Conservation (phyloP, 768 basidiomycete species). For the Suillus subaureus region DNA sequence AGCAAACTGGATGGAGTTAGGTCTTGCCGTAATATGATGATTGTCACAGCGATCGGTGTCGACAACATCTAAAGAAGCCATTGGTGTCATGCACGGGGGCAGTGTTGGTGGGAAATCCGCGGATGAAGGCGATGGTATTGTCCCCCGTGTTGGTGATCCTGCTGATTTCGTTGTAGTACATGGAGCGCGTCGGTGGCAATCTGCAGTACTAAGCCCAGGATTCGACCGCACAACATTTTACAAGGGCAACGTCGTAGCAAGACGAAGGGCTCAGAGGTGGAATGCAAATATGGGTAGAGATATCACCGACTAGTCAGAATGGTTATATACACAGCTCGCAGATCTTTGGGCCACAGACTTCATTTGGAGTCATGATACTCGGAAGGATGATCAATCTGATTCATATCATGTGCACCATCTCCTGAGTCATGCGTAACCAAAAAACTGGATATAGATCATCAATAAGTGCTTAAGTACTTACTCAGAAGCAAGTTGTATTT, state of each 20-base stretch:
- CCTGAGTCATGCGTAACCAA: neutral
- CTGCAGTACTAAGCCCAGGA: slow-evolving; percentile 51
- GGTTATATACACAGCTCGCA: neutral
- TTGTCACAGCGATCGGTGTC: slow-evolving; percentile 50
- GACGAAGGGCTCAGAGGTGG: slow-evolving; percentile 22
- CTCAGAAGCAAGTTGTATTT: neutral
- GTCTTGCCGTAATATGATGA: slow-evolving; percentile 1
- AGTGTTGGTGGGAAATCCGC: slow-evolving; percentile 20
- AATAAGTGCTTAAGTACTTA: neutral
- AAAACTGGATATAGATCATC: neutral
- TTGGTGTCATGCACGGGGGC: slow-evolving; percentile 34
- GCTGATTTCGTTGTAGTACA: slow-evolving; percentile 66
- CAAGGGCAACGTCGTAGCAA: slow-evolving; percentile 19
- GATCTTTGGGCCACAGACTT: neutral
- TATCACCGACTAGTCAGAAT: neutral
- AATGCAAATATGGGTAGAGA: slow-evolving; percentile 1
- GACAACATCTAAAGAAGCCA: slow-evolving; percentile 51
- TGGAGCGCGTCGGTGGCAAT: slow-evolving; percentile 44
- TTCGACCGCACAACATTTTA: slow-evolving; percentile 26
- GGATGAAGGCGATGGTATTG: slow-evolving; percentile 25
- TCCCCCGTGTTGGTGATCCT: slow-evolving; percentile 41
- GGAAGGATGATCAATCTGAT: neutral
- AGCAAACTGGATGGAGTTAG: slow-evolving; percentile 20
- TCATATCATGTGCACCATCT: neutral
- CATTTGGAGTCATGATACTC: neutral